Evolutionary conservation across 1,284 basidiomycete species (phyloP), one percentile per base, ranked within the genome.

Genomic region (Melampsora larici-populina): DNA sequence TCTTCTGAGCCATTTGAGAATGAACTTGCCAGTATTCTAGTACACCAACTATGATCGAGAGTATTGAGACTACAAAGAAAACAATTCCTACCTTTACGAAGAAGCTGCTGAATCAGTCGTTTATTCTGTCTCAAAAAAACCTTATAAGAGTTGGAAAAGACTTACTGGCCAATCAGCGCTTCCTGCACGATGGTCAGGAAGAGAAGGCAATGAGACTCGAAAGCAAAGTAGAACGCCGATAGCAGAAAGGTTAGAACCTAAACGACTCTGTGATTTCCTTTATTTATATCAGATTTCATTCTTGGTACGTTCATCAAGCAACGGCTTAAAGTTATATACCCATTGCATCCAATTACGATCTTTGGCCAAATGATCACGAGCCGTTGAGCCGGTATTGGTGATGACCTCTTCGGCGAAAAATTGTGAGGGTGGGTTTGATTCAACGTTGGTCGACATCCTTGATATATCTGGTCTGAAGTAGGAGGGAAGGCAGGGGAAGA

Each of bases 311-410:
- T n/a, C n/a, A n/a, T n/a, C n/a, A n/a, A n/a, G n/a, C n/a, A n/a
- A n/a, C n/a, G n/a, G n/a, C n/a, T n/a, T n/a, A n/a, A n/a, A n/a
- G n/a, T n/a, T 55, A 26, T 29, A 3, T n/a, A 77, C 67, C 74
- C 74, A 77, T 77, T 70, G 66, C 74, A 77, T 77, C 74, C 74
- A 77, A 17, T 66, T 77, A 13, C 74, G 66, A 64, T 77, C 74
- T 21, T 67, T 49, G 33, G 36, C 46, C 11, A 69, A 64, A 64
- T 77, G 74, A 43, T 77, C 74, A 15, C 74, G 55, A 21, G 74
- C 74, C 46, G 74, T 77, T 29, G 74, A 77, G 6, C 74, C 74
- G 13, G 66, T 66, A 26, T 77, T 77, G 7, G 55, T 40, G 36
- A 77, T 70, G 15, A 36, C 3, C 51, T 21, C 4, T 21, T 55